Evolutionary conservation across 768 basidiomycete genomes (phyloP), one percentile per base, ranked within the genome.

Genomic region (Mycena filopes): DNA sequence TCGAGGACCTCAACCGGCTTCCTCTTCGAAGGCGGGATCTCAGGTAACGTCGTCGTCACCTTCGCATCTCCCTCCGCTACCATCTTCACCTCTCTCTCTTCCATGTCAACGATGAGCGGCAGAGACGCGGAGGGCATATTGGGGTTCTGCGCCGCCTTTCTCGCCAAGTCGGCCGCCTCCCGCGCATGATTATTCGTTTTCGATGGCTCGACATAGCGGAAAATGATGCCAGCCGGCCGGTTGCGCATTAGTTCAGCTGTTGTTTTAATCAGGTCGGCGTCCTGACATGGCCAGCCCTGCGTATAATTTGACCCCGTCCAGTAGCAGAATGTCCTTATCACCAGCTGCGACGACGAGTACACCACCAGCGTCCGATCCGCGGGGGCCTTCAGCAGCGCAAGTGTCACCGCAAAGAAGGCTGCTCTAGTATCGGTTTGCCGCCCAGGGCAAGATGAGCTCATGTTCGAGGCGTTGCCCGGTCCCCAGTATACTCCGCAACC

Each of bases 31-130:
- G 59, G 48, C 7, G 23, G 2, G 15, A 51, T 41, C 38, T 60
- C 59, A 9, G 59, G 59, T 11, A 60, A 3, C 23, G 28, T 21
- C 18, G 49, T 60, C 21, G 13, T 20, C 8, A 60, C 59, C 28
- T 53, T 49, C 1, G 41, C 55, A 7, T 56, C 55, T 18, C 7
- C 55, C 26, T 56, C 55, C 25, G 3, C 18, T 3, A 53, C 50
- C 31, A 33, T 33, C 31, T 6, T 12, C 12, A 33, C 12, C 31
- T 33, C 31, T 33, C 31, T 33, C 7, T 33, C 31, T 5, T 33
- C 31, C 7, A 33, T 12, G 12, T 33, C 31, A 12, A 33, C 31
- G 7, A 33, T 12, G 7, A 33, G 31, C 31, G 31, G 31, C 31
- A 63, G 43, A 53, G 53, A 63, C 18, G 4, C 6, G 2, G n/a